These are phyloP conservation scores for Kodamaea alishanica DNA, from an alignment of 1,139 yeast species.

Conservation along the genomic window DNA sequence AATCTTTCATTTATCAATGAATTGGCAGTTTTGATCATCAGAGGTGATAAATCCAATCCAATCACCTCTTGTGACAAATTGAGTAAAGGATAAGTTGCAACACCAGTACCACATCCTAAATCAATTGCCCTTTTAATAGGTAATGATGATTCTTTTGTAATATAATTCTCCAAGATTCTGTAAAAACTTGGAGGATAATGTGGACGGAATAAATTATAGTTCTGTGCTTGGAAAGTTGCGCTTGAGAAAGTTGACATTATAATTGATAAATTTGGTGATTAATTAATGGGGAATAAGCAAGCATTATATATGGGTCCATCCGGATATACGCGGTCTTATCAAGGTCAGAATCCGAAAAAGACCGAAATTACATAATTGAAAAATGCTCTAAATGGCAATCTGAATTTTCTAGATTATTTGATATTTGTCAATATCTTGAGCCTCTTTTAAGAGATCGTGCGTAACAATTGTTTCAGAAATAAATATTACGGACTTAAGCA, in stretches of 20 bases:
- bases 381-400: too few species aligned
- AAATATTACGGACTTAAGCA: too few species aligned
- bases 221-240: slow-evolving; percentile 51
- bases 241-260: slow-evolving; percentile 66
- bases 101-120: slow-evolving; percentile 43
- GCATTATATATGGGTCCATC: too few species aligned
- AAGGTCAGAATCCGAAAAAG: too few species aligned
- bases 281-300: too few species aligned
- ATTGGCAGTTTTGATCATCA: slow-evolving; percentile 35
- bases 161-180: slow-evolving; percentile 21
- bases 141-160: slow-evolving; percentile 12
- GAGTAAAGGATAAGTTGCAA: slow-evolving; percentile 35
- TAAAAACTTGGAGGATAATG: slow-evolving; percentile 23
- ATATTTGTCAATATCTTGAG: too few species aligned
- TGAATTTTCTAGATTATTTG: too few species aligned
- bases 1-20: slow-evolving; percentile 23
- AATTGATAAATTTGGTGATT: background rate
- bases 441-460: too few species aligned
- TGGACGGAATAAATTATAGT: slow-evolving; percentile 51
- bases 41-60: slow-evolving; percentile 34
- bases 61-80: slow-evolving; percentile 26
- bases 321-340: too few species aligned
- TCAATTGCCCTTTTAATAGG: slow-evolving; percentile 28
- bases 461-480: too few species aligned
- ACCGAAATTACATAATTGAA: too few species aligned